phyloP scores from a whole-genome alignment of 164 flowering plant genomes.

The Paratinospora sagittata region DNA sequence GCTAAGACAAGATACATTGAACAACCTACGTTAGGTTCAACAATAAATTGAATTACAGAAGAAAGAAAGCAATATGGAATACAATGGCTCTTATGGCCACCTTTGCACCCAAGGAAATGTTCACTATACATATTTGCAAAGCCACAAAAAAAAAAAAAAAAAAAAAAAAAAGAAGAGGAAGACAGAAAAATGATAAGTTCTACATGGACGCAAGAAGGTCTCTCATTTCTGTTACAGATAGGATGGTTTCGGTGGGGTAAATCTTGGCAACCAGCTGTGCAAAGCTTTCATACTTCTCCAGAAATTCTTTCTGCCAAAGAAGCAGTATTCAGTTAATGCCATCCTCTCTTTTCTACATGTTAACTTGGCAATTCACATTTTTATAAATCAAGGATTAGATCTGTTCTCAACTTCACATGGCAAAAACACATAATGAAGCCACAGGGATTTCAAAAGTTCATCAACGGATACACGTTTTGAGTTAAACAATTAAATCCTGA shows the following conservation, averaged over 20 bases:
- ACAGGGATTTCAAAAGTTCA: no score
- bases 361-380: not conserved
- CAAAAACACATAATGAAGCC: not conserved
- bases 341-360: not conserved
- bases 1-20: not conserved
- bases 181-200: slow-evolving; percentile 1
- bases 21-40: not conserved
- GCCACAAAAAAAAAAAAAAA: not conserved
- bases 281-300: slow-evolving; percentile 85
- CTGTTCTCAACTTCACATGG: not conserved
- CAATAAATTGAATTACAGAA: slow-evolving; percentile 14
- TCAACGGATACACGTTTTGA: no score
- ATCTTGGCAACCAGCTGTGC: slow-evolving; percentile 67
- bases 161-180: not conserved
- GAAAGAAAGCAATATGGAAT: not conserved
- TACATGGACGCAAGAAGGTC: slow-evolving; percentile 73
- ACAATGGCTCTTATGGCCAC: not conserved
- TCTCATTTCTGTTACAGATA: slow-evolving; percentile 66
- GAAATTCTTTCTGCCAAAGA: slow-evolving; percentile 72
- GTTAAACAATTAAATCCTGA: no score
- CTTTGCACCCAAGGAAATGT: not conserved
- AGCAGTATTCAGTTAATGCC: slow-evolving; percentile 5
- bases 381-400: no score
- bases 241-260: slow-evolving; percentile 61
- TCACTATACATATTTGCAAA: not conserved